Evolutionary conservation across 305 asterid species (phyloP).

Genomic region (Fraxinus floribunda): DNA sequence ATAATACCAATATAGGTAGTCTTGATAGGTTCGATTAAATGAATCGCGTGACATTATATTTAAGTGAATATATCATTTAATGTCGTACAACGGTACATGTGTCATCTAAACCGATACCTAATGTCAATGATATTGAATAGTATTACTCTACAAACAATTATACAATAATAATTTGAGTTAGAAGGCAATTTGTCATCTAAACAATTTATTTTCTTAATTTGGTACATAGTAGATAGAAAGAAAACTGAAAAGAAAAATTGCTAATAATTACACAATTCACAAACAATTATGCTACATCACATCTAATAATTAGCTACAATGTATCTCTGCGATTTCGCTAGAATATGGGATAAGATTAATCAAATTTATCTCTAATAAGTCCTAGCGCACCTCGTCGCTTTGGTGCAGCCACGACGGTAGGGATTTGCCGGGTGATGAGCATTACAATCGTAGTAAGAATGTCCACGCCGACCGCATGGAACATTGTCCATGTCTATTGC

Average conservation of each 20-base stretch:
- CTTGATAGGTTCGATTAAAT: too few species aligned
- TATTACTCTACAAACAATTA: too few species aligned
- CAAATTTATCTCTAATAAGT: not conserved
- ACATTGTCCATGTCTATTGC: slow-evolving; percentile 14
- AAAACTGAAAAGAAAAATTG: not conserved
- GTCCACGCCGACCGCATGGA: slow-evolving; percentile 24
- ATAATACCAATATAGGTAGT: too few species aligned
- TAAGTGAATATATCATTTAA: too few species aligned
- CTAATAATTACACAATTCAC: not conserved
- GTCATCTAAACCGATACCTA: too few species aligned
- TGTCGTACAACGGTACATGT: too few species aligned
- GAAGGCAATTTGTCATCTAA: too few species aligned
- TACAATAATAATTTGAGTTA: too few species aligned
- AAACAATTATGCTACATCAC: not conserved
- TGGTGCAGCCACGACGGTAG: slow-evolving; percentile 24
- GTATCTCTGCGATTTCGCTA: not conserved
- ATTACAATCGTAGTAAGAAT: slow-evolving; percentile 27
- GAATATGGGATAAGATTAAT: not conserved
- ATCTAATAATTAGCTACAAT: not conserved
- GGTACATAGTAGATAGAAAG: not conserved
- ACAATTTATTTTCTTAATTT: not conserved
- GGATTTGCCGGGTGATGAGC: slow-evolving; percentile 14
- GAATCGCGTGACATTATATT: too few species aligned
- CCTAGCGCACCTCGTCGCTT: slow-evolving; percentile 22
- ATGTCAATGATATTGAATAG: too few species aligned